Base-by-base conservation (phyloP, 352 stramenopile species). In the Elongisporangium undulatum region DNA sequence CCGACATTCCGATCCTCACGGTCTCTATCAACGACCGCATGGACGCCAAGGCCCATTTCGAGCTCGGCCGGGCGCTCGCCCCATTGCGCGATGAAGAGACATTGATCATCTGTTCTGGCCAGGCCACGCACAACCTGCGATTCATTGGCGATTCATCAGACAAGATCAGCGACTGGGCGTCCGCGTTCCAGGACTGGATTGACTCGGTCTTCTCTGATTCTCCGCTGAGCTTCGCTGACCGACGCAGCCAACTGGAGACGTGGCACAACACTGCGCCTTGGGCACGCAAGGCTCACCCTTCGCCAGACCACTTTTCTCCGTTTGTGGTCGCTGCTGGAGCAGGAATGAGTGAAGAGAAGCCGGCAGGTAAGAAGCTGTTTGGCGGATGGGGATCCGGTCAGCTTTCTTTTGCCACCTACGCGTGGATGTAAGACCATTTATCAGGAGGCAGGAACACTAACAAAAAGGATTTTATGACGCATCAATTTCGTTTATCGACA, bases 1-100 rank as follows among this genome's bases (percentile, higher is more conserved):
- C 87, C 3, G 77, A 97, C 57, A 86, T 98, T 45, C 94, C 94
- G 0, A 84, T 98, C 13, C 85, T 97, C 12, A 82, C 74, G 38
- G 66, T 97, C 51, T 95, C 81, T 34, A 70, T 96, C 16, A 72
- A 79, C 21, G 53, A 57, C 50, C 63, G 53, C 0, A 59, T 89
- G 21, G 66, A 69, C 53, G 67, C 76, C 4, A 66, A 68, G 19
- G 61, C 53, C 0, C 79, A 90, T 34, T 71, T 94, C 39, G 62
- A 72, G 8, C 41, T 96, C 4, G 86, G 87, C 51, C 68, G 85
- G 48, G 73, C 68, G 3, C 66, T 93, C 20, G 58, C 63, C 2
- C 55, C 71, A 3, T 70, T 94, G 16, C 79, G 85, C 16, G 61
- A 80, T 22, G 76, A 94, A 2, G 75, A 83, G 53, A 87, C 87